Percentiles rank a stretch among this genome's conserved stretches.
Conservation (phyloP, 192 early-diverging fungal genomes). For the Podila verticillata region DNA sequence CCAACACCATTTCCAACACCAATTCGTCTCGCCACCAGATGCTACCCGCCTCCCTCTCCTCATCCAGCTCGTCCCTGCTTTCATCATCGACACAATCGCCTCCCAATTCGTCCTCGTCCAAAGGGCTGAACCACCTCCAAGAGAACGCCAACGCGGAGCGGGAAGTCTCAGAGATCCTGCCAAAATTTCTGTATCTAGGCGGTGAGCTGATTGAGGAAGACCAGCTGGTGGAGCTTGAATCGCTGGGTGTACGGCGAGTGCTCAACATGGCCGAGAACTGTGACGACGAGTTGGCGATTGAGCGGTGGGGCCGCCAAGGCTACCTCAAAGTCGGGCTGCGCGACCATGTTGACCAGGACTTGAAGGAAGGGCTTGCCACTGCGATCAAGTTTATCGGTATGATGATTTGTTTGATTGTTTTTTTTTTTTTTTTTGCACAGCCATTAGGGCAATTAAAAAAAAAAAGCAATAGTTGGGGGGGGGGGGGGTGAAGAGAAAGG, state of each 20-base stretch:
- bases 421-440: background rate
- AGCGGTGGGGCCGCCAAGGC: constrained; percentile 30
- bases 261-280: constrained; percentile 83
- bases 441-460: too few relatives aligned
- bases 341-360: constrained; percentile 77
- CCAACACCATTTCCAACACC: background rate
- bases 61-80: constrained; percentile 5
- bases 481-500: too few relatives aligned
- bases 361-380: constrained; percentile 67
- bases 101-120: background rate
- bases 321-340: constrained; percentile 62
- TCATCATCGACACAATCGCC: constrained; percentile 12
- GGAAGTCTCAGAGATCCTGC: constrained; percentile 61
- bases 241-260: constrained; percentile 67
- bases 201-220: constrained; percentile 70
- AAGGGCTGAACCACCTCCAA: constrained; percentile 25
- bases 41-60: background rate
- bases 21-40: background rate
- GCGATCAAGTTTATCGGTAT: constrained; percentile 77
- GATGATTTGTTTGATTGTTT: constrained; percentile 3
- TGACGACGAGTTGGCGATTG: constrained; percentile 51
- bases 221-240: constrained; percentile 58
- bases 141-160: constrained; percentile 43
- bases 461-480: too few relatives aligned
- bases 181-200: constrained; percentile 70